Evolutionary conservation across 2,329 filamentous ascomycete species (phyloP), one percentile per base, ranked within the genome.

Genomic region (Zopfia rhizophila): DNA sequence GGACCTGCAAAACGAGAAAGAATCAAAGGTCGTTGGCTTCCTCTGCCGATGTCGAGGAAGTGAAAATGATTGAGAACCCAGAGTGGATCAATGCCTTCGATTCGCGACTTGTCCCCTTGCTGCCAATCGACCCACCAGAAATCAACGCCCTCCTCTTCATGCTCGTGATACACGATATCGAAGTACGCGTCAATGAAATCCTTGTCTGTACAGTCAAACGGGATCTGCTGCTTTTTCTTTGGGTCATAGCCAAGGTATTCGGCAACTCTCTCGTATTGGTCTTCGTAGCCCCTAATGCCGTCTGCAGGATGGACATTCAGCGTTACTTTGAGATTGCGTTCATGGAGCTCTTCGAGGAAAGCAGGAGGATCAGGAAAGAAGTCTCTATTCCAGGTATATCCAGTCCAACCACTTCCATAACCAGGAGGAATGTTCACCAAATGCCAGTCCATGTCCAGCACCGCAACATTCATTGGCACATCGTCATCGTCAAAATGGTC

Each of bases 111-210:
- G 2, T 73, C 68, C 1, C 84, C 84, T 62, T 87, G 84, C 63
- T 87, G 84, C 84, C 84, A 87, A 61, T 87, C 84, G 19, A 86
- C 76, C 84, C 84, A 87, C 82, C 83, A 86, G 45, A 87, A 85
- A 57, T 87, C 83, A 16, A 78, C 75, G 1, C 81, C 83, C 7
- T 81, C 70, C 1, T 78, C 71, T 50, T 87, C 83, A 19, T 86
- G 71, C 11, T 74, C 69, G 10, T 78, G 74, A 45, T 85, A 81
- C 4, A 87, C 72, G 2, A 85, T 76, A 36, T 79, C 75, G 31
- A 86, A 78, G 55, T 82, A 86, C 0, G 82, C 83, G 23, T 83
- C 72, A 61, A 84, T 73, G 53, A 84, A 87, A 22, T 72, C 73
- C 13, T 68, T 76, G 37, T 78, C 72, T 0, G 79, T 80, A 13